Conservation (phyloP, 805 yeast species). For the Spathaspora sp. region DNA sequence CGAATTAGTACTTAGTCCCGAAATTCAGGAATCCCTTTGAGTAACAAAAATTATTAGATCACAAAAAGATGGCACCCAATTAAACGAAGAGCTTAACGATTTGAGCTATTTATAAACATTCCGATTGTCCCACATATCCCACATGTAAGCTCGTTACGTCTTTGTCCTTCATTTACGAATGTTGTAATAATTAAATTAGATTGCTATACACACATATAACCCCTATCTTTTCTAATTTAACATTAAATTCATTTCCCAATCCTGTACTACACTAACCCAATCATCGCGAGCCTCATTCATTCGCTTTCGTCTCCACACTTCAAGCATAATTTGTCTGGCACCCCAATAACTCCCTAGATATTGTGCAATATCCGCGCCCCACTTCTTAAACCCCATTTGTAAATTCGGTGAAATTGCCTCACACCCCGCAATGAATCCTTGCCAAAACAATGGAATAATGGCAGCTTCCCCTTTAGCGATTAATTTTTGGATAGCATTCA, state of each 20-base stretch:
- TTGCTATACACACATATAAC: no score
- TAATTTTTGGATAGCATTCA: constrained; percentile 58
- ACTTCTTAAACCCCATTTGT: constrained; percentile 64
- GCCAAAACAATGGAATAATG: constrained; percentile 80
- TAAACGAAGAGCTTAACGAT: no score
- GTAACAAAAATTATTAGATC: no score
- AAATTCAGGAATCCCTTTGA: no score
- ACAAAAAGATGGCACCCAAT: no score
- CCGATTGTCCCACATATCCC: no score
- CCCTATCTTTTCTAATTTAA: constrained; percentile 35
- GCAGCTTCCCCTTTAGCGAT: constrained; percentile 54
- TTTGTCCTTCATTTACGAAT: not conserved
- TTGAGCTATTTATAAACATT: no score
- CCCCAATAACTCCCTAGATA: constrained; percentile 77
- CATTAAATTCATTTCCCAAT: constrained; percentile 86
- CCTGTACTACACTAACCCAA: constrained; percentile 77
- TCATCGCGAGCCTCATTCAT: constrained; percentile 55
- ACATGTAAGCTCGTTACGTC: not conserved
- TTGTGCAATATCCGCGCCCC: constrained; percentile 64
- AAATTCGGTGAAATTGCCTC: constrained; percentile 58
- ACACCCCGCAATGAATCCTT: constrained; percentile 85
- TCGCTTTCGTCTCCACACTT: constrained; percentile 76
- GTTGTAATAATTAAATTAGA: no score
- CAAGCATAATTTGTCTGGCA: constrained; percentile 78
- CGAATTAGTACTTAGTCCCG: no score